A percentile compares a stretch with the other conserved stretches of the same genome.
Evolutionary conservation across 495 filamentous ascomycete genomes (phyloP).

Genomic region (Hyaloscypha bicolor): DNA sequence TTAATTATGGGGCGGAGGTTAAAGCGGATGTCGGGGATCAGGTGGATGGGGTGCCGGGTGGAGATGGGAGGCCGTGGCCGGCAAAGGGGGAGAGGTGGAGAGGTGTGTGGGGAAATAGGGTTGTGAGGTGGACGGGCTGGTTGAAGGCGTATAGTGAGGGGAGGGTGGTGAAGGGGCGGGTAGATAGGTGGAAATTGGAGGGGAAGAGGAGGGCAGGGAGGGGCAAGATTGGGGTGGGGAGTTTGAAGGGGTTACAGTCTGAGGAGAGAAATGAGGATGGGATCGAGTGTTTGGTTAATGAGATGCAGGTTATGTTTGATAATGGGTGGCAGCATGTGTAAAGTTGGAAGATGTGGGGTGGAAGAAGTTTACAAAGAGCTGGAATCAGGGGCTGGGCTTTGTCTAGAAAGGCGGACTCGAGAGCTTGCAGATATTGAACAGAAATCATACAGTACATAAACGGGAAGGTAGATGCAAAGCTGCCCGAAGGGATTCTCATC

Average conservation of each 20-base stretch:
- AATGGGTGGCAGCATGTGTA: conserved; percentile 81
- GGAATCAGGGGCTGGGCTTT: no score
- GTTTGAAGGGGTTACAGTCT: conserved; percentile 41
- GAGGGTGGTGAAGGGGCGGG: conserved; percentile 39
- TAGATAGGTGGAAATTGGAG: conserved; percentile 36
- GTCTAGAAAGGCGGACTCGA: no score
- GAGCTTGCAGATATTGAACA: no score
- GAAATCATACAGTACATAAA: no score
- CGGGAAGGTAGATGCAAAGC: no score
- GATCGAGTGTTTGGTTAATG: conserved; percentile 75
- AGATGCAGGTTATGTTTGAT: conserved; percentile 78
- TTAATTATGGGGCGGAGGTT: conserved; percentile 39
- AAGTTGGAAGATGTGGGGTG: not conserved
- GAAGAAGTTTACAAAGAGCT: no score
- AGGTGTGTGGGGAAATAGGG: conserved; percentile 61
- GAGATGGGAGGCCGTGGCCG: conserved; percentile 40
- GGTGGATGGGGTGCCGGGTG: not conserved
- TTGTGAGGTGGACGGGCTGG: conserved; percentile 51
- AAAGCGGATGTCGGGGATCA: conserved; percentile 3
- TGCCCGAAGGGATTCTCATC: no score
- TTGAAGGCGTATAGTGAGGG: conserved; percentile 41
- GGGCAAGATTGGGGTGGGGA: conserved; percentile 61
- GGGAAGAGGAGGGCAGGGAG: conserved; percentile 32
- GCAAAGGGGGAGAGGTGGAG: conserved; percentile 35
- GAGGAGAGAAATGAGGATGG: conserved; percentile 56